Base-by-base conservation (phyloP, 2,329 filamentous ascomycete species). In the Penicillium sp. region DNA sequence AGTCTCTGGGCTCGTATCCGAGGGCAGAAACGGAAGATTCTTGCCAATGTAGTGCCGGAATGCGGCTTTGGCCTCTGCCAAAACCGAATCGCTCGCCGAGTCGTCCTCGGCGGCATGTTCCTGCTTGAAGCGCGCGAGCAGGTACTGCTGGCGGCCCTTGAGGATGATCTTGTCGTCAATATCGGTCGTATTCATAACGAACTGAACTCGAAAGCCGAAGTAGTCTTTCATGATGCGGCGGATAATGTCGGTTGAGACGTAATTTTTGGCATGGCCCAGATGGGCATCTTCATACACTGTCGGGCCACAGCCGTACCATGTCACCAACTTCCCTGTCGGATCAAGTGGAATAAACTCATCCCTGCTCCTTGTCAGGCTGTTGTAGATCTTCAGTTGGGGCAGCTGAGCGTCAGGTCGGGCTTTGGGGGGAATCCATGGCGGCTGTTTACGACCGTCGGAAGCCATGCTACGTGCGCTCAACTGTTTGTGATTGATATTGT, bases 151-250 rank as follows among this genome's bases (percentile, higher is more conserved):
- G 6, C 22, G 6, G 20, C 7, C 22, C 22, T 23, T 23, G 22
- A 16, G 41, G 16, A 3, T 50, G 55, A 79, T 77, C 73, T 84
- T 84, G 64, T 85, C 80, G 52, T 88, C 84, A 26, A 90, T 76
- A 54, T 90, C 88, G 16, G 88, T 94, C 47, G 92, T 87, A 67
- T 94, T 94, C 82, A 93, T 92, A 49, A 94, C 85, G 67, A 93
- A 94, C 42, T 81, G 79, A 50, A 95, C 78, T 27, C 87, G 70
- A 62, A 84, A 92, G 44, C 79, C 77, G 61, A 94, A 93, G 66
- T 92, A 90, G 62, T 90, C 80, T 55, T 76, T 72, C 64, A 94
- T 67, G 53, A 94, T 85, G 54, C 88, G 80, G 44, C 88, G 78
- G 51, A 94, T 80, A 47, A 94, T 88, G 63, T 95, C 88, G 30